A percentile compares a stretch with the other conserved stretches of the same genome.
These are phyloP conservation scores for Epichloe aotearoae DNA, from an alignment of 2,329 filamentous ascomycete species.

Conservation along the genomic window DNA sequence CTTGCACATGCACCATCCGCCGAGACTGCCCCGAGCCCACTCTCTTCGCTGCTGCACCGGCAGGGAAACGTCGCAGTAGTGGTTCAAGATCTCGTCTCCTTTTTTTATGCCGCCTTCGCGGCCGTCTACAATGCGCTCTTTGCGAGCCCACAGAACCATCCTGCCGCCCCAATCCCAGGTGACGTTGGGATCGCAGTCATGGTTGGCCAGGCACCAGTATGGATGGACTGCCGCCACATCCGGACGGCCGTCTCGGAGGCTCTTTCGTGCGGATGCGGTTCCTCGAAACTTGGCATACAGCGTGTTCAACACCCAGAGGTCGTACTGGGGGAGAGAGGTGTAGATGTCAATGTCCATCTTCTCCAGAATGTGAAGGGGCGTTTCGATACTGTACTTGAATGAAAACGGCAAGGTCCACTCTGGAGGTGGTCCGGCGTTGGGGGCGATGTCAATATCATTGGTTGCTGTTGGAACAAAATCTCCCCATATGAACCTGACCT, in stretches of 20 bases:
- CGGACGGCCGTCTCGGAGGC: conserved; percentile 62
- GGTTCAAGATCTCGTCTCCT: conserved; percentile 79
- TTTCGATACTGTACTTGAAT: conserved; percentile 62
- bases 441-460: conserved; percentile 41
- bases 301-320: conserved; percentile 80
- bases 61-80: conserved; percentile 82
- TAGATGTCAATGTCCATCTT: conserved; percentile 78
- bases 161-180: conserved; percentile 82
- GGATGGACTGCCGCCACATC: conserved; percentile 91
- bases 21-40: conserved; percentile 78
- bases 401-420: conserved; percentile 63
- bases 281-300: conserved; percentile 87
- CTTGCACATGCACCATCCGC: conserved; percentile 76
- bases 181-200: conserved; percentile 91
- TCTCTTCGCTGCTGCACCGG: conserved; percentile 70
- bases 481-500: conserved; percentile 57
- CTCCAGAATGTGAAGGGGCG: conserved; percentile 64
- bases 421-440: conserved; percentile 42
- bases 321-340: conserved; percentile 41
- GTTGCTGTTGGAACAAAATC: conserved; percentile 43
- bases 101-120: conserved; percentile 50
- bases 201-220: conserved; percentile 92
- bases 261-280: conserved; percentile 77
- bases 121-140: conserved; percentile 40
- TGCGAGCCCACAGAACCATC: conserved; percentile 56